Conservation (phyloP, 257 asterid species). For the Gentiana macrophylla region DNA sequence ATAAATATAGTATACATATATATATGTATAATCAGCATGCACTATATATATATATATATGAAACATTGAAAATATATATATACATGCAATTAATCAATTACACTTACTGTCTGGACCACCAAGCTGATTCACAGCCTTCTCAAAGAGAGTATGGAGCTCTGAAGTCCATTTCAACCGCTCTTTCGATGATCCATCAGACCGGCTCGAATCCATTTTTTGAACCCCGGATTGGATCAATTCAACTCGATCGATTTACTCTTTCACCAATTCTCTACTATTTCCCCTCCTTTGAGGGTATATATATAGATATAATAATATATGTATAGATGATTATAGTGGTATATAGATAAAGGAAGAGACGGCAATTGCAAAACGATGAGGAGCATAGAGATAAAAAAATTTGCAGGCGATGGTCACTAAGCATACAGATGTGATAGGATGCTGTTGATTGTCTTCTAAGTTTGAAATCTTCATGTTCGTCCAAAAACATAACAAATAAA, state of each 20-base stretch:
- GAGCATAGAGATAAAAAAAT: constrained; percentile 15
- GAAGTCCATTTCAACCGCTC: constrained; percentile 86
- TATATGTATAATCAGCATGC: too few relatives aligned
- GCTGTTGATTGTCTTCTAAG: constrained; percentile 27
- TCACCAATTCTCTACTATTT: too few relatives aligned
- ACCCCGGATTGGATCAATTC: constrained; percentile 20
- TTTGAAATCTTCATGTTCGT: constrained; percentile 12
- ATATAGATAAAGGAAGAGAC: constrained; percentile 11
- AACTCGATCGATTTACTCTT: too few relatives aligned
- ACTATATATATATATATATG: too few relatives aligned
- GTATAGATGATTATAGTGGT: background rate
- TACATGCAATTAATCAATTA: too few relatives aligned
- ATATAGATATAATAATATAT: too few relatives aligned
- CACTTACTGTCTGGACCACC: constrained; percentile 90
- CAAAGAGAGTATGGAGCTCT: constrained; percentile 63
- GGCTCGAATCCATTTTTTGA: constrained; percentile 40
- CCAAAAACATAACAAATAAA: constrained; percentile 22
- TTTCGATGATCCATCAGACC: constrained; percentile 36
- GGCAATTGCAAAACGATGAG: constrained; percentile 16
- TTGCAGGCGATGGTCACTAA: constrained; percentile 38
- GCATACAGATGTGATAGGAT: constrained; percentile 15
- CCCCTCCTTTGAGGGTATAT: too few relatives aligned
- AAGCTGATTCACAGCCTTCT: constrained; percentile 70
- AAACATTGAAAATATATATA: too few relatives aligned
- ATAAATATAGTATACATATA: too few relatives aligned